These are phyloP conservation scores for Spirogloea muscicola DNA, from an alignment of 139 green algal species.

Conservation along the genomic window DNA sequence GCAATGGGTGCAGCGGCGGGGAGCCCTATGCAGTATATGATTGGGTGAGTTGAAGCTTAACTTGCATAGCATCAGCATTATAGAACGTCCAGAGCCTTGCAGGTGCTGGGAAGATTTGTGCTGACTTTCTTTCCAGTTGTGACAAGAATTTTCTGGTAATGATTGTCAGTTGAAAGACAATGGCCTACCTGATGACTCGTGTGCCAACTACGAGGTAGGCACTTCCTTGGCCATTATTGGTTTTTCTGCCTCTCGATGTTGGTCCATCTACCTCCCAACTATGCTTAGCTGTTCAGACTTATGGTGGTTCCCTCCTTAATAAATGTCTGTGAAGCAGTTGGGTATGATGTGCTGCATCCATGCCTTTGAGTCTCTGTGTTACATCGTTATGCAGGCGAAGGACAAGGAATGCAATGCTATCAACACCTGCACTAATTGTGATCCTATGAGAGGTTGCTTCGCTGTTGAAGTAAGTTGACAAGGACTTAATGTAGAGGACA, in stretches of 20 bases:
- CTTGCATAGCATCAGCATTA: too few species aligned
- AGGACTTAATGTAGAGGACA: neutral
- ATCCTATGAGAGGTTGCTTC: slow-evolving; percentile 52
- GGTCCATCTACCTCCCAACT: too few species aligned
- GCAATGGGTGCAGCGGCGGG: slow-evolving; percentile 35
- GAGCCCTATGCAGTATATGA: slow-evolving; percentile 30
- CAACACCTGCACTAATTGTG: slow-evolving; percentile 40
- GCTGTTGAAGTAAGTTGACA: neutral
- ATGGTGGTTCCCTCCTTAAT: too few species aligned
- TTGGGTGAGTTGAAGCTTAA: slow-evolving; percentile 5
- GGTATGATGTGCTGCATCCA: slow-evolving; percentile 19
- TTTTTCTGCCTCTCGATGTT: too few species aligned
- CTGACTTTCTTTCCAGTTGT: neutral
- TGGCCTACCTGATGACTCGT: slow-evolving; percentile 80
- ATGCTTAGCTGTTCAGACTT: too few species aligned
- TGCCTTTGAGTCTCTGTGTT: neutral
- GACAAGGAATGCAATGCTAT: slow-evolving; percentile 51
- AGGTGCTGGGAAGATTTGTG: neutral
- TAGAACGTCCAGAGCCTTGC: slow-evolving; percentile 8
- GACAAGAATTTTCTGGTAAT: neutral
- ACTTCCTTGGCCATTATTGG: too few species aligned
- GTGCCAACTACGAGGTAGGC: slow-evolving; percentile 69
- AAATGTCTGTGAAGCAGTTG: too few species aligned
- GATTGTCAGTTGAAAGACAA: slow-evolving; percentile 1
- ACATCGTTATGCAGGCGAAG: slow-evolving; percentile 31